A percentile compares a stretch with the other conserved stretches of the same genome.
These are phyloP conservation scores for Cicer cuneatum DNA, from an alignment of 306 rosid genomes.

Conservation along the genomic window DNA sequence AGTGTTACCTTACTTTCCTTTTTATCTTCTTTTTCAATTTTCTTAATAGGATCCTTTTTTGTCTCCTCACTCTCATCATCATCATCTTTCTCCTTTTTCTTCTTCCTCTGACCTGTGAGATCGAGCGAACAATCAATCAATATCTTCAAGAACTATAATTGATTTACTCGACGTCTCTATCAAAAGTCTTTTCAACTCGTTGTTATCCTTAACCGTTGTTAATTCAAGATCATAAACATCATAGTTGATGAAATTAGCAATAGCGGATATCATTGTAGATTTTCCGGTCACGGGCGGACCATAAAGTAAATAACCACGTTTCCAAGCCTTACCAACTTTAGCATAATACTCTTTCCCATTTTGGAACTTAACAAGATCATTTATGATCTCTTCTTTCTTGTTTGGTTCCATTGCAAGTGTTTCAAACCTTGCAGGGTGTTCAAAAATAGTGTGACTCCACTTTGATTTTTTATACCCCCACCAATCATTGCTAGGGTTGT, in stretches of 20 bases:
- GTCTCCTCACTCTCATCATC: not conserved
- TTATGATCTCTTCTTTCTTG: not conserved
- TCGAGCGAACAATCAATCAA: conserved; percentile 27
- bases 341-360: conserved; percentile 13
- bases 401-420: not conserved
- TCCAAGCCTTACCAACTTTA: conserved; percentile 12
- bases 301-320: conserved; percentile 6
- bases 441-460: conserved; percentile 6
- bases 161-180: conserved; percentile 9
- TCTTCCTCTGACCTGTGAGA: conserved; percentile 4
- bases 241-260: conserved; percentile 12
- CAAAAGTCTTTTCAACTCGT: not conserved
- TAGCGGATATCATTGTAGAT: not conserved
- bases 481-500: not conserved
- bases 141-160: conserved; percentile 1
- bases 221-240: conserved; percentile 21
- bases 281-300: conserved; percentile 16
- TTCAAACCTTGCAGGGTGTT: not conserved
- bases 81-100: not conserved
- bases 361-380: conserved; percentile 12
- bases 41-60: not conserved
- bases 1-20: conserved; percentile 15
- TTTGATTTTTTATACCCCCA: not conserved
- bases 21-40: not conserved
- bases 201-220: not conserved